Conservation (phyloP, 805 yeast genomes). For the Helenozyma rhizophorensis region DNA sequence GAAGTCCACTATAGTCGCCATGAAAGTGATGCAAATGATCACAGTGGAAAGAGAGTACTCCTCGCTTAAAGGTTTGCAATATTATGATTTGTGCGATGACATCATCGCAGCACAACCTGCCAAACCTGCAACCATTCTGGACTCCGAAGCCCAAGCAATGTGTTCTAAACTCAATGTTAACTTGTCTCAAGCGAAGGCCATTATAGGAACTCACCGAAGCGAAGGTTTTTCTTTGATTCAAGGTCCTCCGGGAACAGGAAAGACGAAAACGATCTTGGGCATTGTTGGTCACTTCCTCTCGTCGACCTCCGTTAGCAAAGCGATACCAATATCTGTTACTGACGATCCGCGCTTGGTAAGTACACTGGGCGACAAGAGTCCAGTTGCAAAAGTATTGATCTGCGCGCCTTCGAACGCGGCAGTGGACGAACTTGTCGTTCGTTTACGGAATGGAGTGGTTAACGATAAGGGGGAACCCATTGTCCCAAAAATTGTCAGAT, state of each 20-base stretch:
- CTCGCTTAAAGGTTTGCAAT: slow-evolving; percentile 74
- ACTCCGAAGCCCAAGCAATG: slow-evolving; percentile 38
- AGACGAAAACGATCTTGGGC: slow-evolving; percentile 93
- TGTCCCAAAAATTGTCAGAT: slow-evolving; percentile 69
- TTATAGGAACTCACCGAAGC: slow-evolving; percentile 61
- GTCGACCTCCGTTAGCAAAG: slow-evolving; percentile 13
- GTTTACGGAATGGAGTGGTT: slow-evolving; percentile 70
- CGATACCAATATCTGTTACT: slow-evolving; percentile 17
- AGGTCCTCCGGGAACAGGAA: slow-evolving; percentile 99
- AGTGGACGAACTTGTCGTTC: slow-evolving; percentile 86
- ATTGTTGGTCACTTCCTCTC: slow-evolving; percentile 76
- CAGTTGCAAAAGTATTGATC: slow-evolving; percentile 58
- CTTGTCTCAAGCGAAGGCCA: slow-evolving; percentile 87
- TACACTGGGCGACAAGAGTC: slow-evolving; percentile 27
- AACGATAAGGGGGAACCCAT: slow-evolving; percentile 50
- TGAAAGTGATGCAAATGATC: slow-evolving; percentile 79
- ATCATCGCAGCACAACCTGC: slow-evolving; percentile 67
- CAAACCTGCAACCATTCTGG: slow-evolving; percentile 29
- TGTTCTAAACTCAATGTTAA: slow-evolving; percentile 59
- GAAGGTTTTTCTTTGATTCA: slow-evolving; percentile 88
- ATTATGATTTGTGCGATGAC: slow-evolving; percentile 68
- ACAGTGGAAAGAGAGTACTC: slow-evolving; percentile 92
- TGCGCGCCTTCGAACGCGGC: slow-evolving; percentile 99
- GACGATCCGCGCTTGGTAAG: slow-evolving; percentile 16
- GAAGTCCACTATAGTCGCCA: slow-evolving; percentile 57